These are phyloP conservation scores for Halenospora varia DNA, from an alignment of 495 filamentous ascomycete genomes.

Conservation along the genomic window DNA sequence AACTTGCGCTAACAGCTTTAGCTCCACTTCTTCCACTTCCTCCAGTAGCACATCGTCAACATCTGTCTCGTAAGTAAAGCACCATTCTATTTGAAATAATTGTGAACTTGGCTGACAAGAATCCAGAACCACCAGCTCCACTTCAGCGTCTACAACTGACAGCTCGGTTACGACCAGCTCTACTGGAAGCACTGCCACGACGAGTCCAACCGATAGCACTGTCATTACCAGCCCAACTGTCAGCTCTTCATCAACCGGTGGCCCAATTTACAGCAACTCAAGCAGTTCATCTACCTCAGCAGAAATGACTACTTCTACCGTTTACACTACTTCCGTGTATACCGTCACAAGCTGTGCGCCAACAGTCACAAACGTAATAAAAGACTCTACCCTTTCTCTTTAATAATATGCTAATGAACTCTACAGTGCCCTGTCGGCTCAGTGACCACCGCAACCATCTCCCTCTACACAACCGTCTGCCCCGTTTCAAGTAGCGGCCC, in stretches of 20 bases:
- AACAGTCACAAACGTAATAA: constrained; percentile 39
- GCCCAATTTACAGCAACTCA: neutral
- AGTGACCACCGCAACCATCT: constrained; percentile 19
- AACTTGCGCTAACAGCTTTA: neutral
- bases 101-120: too few species aligned
- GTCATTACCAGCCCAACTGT: neutral
- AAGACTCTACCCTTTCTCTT: neutral
- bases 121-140: too few species aligned
- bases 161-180: too few species aligned
- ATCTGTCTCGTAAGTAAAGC: too few species aligned
- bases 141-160: too few species aligned
- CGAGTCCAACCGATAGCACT: too few species aligned
- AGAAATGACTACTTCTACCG: neutral
- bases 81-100: too few species aligned
- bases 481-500: neutral
- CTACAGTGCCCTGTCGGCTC: constrained; percentile 40
- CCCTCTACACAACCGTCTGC: constrained; percentile 9
- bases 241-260: neutral
- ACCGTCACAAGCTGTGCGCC: constrained; percentile 50
- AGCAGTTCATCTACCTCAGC: neutral
- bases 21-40: neutral
- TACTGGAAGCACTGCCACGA: too few species aligned
- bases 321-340: constrained; percentile 11
- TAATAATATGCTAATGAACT: neutral
- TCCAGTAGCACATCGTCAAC: neutral